phyloP scores from a whole-genome alignment of 208 protist genomes.

The Herpetomonas samuelpessoai region DNA sequence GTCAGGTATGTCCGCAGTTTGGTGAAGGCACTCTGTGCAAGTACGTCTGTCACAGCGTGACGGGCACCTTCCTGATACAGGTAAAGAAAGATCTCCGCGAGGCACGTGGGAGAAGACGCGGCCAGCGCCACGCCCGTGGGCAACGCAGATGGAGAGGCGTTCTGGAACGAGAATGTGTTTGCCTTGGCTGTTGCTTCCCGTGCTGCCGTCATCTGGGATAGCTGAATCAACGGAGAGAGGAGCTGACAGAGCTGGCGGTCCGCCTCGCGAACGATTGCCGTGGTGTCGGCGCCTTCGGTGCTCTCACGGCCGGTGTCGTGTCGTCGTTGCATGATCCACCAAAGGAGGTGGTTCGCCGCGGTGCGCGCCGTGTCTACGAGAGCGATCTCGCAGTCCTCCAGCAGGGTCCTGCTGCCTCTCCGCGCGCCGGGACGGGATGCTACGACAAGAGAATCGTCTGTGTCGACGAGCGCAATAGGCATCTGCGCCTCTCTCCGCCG shows the following conservation, averaged over 20 bases:
- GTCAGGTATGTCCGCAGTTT: slow-evolving; percentile 39
- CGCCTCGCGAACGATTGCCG: slow-evolving; percentile 21
- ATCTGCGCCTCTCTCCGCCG: slow-evolving; percentile 10
- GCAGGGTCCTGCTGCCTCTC: neutral
- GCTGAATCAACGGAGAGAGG: slow-evolving; percentile 15
- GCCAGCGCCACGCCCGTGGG: neutral
- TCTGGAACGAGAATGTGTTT: neutral
- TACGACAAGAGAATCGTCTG: neutral
- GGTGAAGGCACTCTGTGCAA: slow-evolving; percentile 31
- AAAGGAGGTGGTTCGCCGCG: slow-evolving; percentile 28
- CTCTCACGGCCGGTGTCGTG: neutral
- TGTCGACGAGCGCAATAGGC: slow-evolving; percentile 14
- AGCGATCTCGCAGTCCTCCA: slow-evolving; percentile 29
- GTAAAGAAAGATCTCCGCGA: slow-evolving; percentile 39
- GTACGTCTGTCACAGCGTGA: slow-evolving; percentile 22
- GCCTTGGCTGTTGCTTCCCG: neutral
- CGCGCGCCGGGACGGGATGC: neutral
- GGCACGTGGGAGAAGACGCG: slow-evolving; percentile 15
- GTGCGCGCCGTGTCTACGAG: slow-evolving; percentile 30
- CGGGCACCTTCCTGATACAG: slow-evolving; percentile 46
- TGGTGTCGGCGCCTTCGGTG: slow-evolving; percentile 12
- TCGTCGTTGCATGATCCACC: slow-evolving; percentile 15
- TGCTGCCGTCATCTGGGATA: neutral
- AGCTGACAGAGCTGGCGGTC: slow-evolving; percentile 17
- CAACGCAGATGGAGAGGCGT: neutral